phyloP scores from a whole-genome alignment of 768 basidiomycete species.

The Lepiota subincarnata region DNA sequence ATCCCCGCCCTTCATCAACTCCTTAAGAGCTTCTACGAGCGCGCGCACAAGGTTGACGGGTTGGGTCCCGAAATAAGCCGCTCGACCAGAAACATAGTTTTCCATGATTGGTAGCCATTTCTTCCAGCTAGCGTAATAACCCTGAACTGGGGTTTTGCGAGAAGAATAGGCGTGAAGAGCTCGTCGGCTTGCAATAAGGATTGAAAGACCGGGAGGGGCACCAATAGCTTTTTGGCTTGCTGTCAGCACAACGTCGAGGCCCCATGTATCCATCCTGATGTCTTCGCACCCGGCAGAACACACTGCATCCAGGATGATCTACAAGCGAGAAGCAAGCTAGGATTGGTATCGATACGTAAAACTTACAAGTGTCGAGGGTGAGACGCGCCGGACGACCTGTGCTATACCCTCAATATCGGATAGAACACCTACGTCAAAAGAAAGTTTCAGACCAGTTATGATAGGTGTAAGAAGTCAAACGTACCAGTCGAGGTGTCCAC shows the following conservation, averaged over 20 bases:
- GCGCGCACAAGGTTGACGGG: constrained; percentile 86
- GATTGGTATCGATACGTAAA: neutral
- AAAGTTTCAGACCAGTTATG: neutral
- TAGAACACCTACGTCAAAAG: constrained; percentile 46
- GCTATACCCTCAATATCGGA: constrained; percentile 71
- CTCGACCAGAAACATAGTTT: constrained; percentile 68
- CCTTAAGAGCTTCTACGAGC: constrained; percentile 68
- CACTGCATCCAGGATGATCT: constrained; percentile 81
- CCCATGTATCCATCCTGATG: constrained; percentile 86
- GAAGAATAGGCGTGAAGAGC: constrained; percentile 47
- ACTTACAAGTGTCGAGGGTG: constrained; percentile 71
- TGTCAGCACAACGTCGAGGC: constrained; percentile 73
- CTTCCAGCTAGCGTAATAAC: constrained; percentile 83
- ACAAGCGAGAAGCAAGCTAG: neutral
- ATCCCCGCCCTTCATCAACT: constrained; percentile 52
- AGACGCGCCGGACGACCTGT: constrained; percentile 60
- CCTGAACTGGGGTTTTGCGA: constrained; percentile 5
- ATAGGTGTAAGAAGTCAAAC: neutral
- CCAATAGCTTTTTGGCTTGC: constrained; percentile 87
- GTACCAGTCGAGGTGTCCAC: constrained; percentile 82
- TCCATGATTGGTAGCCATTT: constrained; percentile 89
- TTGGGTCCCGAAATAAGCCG: constrained; percentile 87
- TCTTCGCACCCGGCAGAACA: constrained; percentile 93
- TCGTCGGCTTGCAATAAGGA: constrained; percentile 68
- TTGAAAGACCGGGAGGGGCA: constrained; percentile 80